Base-by-base conservation (phyloP, 331 rosid species). In the Rhamnella rubrinervis region DNA sequence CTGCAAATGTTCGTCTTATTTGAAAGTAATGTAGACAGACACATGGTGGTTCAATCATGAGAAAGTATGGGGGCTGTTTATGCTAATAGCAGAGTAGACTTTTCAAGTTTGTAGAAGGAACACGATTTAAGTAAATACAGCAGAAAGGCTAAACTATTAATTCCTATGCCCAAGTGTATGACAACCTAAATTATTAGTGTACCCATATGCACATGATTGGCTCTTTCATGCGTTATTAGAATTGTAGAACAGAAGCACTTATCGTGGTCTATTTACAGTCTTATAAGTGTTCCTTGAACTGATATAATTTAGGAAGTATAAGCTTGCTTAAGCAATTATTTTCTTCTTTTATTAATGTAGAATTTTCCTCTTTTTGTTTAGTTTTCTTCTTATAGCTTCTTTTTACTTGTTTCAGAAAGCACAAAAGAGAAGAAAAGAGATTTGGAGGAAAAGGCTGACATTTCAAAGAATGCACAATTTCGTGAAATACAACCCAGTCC, bases 401-500 rank as follows among this genome's bases (percentile, higher is more conserved):
- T 59, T 70, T 44, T 41, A 65, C 15, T 55, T 81, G 58, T 67
- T 61, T 70, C 92, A 93, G 97, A 87, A 72, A 81, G 55, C 58
- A 59, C 37, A 57, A 80, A 79, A 46, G 78, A 75, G 82, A 81
- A 84, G 85, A 83, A 84, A 61, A 73, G 64, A 15, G 87, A 73
- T 59, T 41, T 74, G 52, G 96, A 65, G 78, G 65, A 85, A 81
- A 86, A 85, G 47, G 80, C 57, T 55, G 83, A 80, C 63, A 82
- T 93, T 73, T 90, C 98, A 51, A 78, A 69, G 84, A 93, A 85
- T 78, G 96, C 98, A 8, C 87, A 85, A 59, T 90, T 93, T 60
- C 90, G 98, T 61, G 96, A 92, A 65, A 93, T 93, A 74, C 88
- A 85, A 68, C 98, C 98, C 20, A 87, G 91, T 82, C 85, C 97